Evolutionary conservation across 495 filamentous ascomycete species (phyloP), one percentile per base, ranked within the genome.

Genomic region (Tricharina praecox): DNA sequence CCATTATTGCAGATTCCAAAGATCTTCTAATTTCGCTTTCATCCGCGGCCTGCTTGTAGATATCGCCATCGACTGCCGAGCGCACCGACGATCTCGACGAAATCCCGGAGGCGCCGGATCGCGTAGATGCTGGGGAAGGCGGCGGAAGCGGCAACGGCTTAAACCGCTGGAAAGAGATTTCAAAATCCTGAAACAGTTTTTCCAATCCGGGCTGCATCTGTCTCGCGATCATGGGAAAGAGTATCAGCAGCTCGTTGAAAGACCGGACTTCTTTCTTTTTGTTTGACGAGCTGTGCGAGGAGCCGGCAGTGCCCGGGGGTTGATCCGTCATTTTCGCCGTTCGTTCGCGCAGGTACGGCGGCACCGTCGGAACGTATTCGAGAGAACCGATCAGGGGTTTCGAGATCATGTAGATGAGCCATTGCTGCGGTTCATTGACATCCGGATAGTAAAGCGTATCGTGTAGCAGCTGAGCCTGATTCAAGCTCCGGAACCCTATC

Each of bases 331-430:
- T n/a, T 3, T 39, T 49, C 21, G 40, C 33, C 3, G 48, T 40
- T 28, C 50, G 48, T n/a, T 60, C 52, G 34, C 50, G 50, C 21
- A 61, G 38, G 13, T 47, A 52, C 20, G 53, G 49, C 19, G 58
- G 58, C 23, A 61, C 32, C 16, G 51, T 57, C 1, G 58, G 51
- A 25, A 77, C 71, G 23, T 82, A 72, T 47, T 93, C 86, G 65
- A 77, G 82, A 0, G 75, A 74, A 13, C 92, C 92, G 23, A 95
- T 70, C 47, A 99, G 64, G n/a, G 92, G 92, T 28, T 76, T 77
- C 13, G 87, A 93, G 45, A 99, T 92, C 63, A 85, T 96, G 70
- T 99, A 96, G 45, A 99, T 75, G 28, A 99, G 75, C 81, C 92
- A 99, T 73, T 82, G 78, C 39, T 82, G 77, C 18, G 82, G 78